Base-by-base conservation (phyloP, 2,329 filamentous ascomycete genomes). In the Pseudopithomyces chartarum region DNA sequence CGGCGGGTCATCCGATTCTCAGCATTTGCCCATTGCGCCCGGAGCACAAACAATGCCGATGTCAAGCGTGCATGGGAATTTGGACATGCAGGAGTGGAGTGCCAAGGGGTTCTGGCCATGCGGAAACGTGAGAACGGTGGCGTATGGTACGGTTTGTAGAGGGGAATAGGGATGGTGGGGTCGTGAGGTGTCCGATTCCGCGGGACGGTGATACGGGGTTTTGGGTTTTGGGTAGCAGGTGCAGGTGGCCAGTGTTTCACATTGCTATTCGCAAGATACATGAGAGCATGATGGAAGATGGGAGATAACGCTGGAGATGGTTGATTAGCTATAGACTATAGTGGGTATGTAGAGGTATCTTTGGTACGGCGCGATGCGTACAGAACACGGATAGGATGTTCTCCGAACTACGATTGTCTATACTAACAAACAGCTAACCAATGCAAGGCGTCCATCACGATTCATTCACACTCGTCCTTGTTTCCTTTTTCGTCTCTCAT, bases 31-130 rank as follows among this genome's bases (percentile, higher is more conserved):
- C 45, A 38, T 48, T 32, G 20, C 19, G 12, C 20, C 33, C 33
- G 8, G 46, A 5, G 26, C 29, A 17, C 26, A 34, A 23, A 34
- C 34, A 17, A 33, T 38, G 20, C 20, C n/a, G 15, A 23, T 26
- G 33, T 39, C 19, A 33, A 23, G 11, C 46, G 17, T n/a, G 47
- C 3, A 50, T 50, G 47, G 34, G n/a, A 40, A 19, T 32, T 39
- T 26, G 5, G n/a, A 13, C 15, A 40, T 20, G 47, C 47, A 20
- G 34, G 17, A 50, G 8, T 26, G 13, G 23, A 15, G 36, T 19
- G 22, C 34, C 36, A 40, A 40, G n/a, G n/a, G 39, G 42, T 36
- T 44, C 49, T 52, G 49, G 39, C 17, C 39, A 52, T 44, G 49
- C 49, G 49, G 26, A 52, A 20, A 20, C 15, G n/a, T 52, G 19